Base-by-base conservation (phyloP, 208 protist species). In the Lotmaria passim region DNA sequence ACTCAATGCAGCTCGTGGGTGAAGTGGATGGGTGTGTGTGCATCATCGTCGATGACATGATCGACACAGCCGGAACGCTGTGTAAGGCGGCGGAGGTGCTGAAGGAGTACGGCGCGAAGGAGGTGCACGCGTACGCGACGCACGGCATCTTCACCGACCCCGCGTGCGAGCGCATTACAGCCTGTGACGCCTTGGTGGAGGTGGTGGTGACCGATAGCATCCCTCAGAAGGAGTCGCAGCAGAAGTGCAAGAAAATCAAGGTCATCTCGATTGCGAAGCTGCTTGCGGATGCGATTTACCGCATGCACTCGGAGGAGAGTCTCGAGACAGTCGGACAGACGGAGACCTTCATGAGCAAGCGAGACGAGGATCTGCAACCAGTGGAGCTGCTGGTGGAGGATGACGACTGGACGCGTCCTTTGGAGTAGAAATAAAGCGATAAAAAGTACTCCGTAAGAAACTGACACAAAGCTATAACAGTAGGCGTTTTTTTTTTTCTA, bases 41-140 rank as follows among this genome's bases (percentile, higher is more conserved):
- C 70, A 93, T 99, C 60, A 97, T 99, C 63, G 90, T 98, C n/a
- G 98, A 99, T 61, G 98, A 99, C 82, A 99, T 99, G 92, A 97
- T 98, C 78, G 98, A 99, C 81, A 99, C 98, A 11, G 96, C 84
- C 30, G 96, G 97, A 51, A 98, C 97, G 24, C 84, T 99, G 41
- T 94, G 82, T 63, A 98, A 96, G 51, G 96, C 97, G n/a, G 97
- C 96, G 23, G 91, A 98, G 69, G 85, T 97, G 66, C 79, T 99
- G 38, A 97, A 89, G 76, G 83, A 96, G 21, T 85, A 97, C 69
- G 98, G 98, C 55, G 98, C 98, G 7, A 91, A 78, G 44, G 83
- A 93, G 57, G 93, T 99, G 12, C 96, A 97, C 72, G 96, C 95
- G 23, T 94, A 87, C 59, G 94, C 94, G 7, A 96, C 92, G 31